Evolutionary conservation across 2,329 filamentous ascomycete genomes (phyloP).

Genomic region (Teratosphaeria viscida): DNA sequence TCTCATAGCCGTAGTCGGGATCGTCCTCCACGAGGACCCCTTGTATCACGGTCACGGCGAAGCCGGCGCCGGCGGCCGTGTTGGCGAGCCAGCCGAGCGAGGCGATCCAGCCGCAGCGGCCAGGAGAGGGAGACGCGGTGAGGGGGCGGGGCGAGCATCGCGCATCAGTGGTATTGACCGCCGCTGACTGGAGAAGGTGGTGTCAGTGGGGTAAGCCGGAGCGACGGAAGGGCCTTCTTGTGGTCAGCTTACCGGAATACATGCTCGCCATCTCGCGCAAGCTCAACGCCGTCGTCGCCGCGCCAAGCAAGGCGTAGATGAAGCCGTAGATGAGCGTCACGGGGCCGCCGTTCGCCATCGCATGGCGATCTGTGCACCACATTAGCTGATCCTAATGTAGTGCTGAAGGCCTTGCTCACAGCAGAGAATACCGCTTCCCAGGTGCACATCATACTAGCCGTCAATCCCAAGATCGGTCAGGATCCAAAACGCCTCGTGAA

Average conservation of each 20-base stretch:
- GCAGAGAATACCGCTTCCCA: constrained; percentile 14
- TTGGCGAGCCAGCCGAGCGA: neutral
- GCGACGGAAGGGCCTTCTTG: neutral
- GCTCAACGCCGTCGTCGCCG: constrained; percentile 5
- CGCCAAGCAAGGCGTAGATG: constrained; percentile 8
- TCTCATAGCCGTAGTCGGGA: constrained; percentile 6
- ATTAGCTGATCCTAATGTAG: neutral
- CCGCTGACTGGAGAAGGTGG: neutral
- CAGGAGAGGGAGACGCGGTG: constrained; percentile 35
- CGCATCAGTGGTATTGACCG: constrained; percentile 11
- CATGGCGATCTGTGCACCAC: constrained; percentile 1
- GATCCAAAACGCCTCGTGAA: constrained; percentile 7
- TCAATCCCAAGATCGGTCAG: constrained; percentile 11
- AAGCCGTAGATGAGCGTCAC: constrained; percentile 15
- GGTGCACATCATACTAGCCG: constrained; percentile 11
- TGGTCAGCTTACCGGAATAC: constrained; percentile 2
- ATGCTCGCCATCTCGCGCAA: constrained; percentile 13
- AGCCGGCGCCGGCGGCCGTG: constrained; percentile 8
- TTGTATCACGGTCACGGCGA: constrained; percentile 12
- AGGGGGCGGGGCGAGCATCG: constrained; percentile 10
- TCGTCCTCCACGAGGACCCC: constrained; percentile 12
- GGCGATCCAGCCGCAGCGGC: too few species aligned
- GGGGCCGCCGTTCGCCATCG: constrained; percentile 14
- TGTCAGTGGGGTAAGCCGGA: neutral
- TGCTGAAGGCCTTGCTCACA: neutral